These are phyloP conservation scores for Xylaria bambusicola DNA, from an alignment of 495 filamentous ascomycete genomes.

Conservation along the genomic window DNA sequence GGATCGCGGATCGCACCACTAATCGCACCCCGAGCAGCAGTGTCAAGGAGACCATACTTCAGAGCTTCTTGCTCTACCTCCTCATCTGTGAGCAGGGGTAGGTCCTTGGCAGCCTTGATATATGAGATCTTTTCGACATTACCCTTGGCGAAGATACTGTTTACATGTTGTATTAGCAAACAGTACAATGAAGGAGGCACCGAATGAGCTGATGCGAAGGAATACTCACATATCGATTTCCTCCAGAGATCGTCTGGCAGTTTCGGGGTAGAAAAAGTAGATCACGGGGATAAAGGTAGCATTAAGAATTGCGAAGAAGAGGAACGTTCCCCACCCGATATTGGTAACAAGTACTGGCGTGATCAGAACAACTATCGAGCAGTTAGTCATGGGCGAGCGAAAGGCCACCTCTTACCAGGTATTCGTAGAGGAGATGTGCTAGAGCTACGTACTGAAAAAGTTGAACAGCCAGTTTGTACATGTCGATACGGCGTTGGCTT, in stretches of 20 bases:
- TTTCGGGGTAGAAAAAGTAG: conserved; percentile 79
- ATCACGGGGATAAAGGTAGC: conserved; percentile 70
- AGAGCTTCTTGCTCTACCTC: conserved; percentile 65
- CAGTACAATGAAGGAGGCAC: too few relatives aligned
- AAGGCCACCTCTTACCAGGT: neutral
- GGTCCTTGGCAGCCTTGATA: conserved; percentile 66
- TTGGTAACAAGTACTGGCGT: conserved; percentile 70
- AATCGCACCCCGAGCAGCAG: conserved; percentile 27
- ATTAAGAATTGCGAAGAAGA: conserved; percentile 76
- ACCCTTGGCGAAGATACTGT: conserved; percentile 64
- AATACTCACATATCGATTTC: conserved; percentile 71
- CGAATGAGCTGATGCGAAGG: too few relatives aligned
- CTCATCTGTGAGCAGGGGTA: conserved; percentile 64
- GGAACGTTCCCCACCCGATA: conserved; percentile 75
- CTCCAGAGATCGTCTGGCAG: conserved; percentile 67
- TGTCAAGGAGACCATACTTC: conserved; percentile 59
- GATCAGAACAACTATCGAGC: conserved; percentile 69
- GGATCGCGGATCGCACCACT: neutral
- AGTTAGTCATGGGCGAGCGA: conserved; percentile 5
- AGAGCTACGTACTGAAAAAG: conserved; percentile 48
- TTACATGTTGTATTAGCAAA: too few relatives aligned
- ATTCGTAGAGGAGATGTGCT: neutral
- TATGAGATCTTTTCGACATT: conserved; percentile 73
- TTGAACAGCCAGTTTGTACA: conserved; percentile 83
- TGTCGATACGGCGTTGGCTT: conserved; percentile 75